Percentiles rank a stretch among this genome's conserved stretches.
Evolutionary conservation across 2,329 filamentous ascomycete species (phyloP).

Genomic region (Phialophora expanda): DNA sequence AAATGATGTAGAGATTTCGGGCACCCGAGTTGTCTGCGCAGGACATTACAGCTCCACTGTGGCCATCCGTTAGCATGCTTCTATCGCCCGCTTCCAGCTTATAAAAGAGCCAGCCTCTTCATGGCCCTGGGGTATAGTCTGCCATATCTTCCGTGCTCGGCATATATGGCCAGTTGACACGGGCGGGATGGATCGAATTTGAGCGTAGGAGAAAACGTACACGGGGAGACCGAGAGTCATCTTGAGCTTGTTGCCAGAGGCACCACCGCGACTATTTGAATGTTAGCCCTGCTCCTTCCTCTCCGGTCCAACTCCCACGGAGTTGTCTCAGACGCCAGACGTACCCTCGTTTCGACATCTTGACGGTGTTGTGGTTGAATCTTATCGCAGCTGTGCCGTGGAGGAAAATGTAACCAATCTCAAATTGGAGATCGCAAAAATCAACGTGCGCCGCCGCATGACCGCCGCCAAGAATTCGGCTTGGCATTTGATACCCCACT

Average conservation of each 20-base stretch:
- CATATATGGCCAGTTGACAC: slow-evolving; percentile 10
- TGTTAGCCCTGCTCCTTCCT: slow-evolving; percentile 11
- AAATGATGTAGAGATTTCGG: slow-evolving; percentile 99
- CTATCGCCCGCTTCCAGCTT: not conserved
- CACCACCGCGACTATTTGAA: slow-evolving; percentile 70
- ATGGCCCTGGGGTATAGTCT: not conserved
- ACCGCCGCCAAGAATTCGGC: not conserved
- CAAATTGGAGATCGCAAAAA: slow-evolving; percentile 12
- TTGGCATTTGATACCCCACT: not conserved
- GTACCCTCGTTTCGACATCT: slow-evolving; percentile 41
- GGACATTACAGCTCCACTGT: slow-evolving; percentile 98
- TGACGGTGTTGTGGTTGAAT: slow-evolving; percentile 26
- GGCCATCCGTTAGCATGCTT: slow-evolving; percentile 17
- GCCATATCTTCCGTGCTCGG: not conserved
- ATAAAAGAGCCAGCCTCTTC: not conserved
- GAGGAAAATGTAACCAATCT: slow-evolving; percentile 1
- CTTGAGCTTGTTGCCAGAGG: slow-evolving; percentile 99
- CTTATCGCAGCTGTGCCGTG: slow-evolving; percentile 3
- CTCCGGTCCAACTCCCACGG: not conserved
- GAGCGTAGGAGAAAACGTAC: slow-evolving; percentile 66
- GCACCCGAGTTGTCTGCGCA: slow-evolving; percentile 99
- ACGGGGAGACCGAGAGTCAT: slow-evolving; percentile 99
- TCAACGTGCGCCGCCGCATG: slow-evolving; percentile 3
- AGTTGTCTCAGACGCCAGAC: slow-evolving; percentile 3
- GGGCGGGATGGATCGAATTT: slow-evolving; percentile 1